Conservation (phyloP, 169 alveolate species). For the Cardiosporidium cionae region DNA sequence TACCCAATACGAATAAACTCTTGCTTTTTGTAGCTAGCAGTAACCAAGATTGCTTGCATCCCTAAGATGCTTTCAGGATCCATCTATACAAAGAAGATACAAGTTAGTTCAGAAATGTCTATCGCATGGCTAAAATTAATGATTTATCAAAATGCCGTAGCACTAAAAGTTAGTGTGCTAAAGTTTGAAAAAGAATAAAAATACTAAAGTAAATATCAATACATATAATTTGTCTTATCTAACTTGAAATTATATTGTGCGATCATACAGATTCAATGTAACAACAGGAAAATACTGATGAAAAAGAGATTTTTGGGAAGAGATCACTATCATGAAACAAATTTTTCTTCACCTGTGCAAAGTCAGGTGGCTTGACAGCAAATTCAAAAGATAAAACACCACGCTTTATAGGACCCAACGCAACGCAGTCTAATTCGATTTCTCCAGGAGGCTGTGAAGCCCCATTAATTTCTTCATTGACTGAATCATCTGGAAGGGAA, state of each 20-base stretch:
- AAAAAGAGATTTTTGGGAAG: too few species aligned
- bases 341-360: conserved; percentile 58
- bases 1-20: conserved; percentile 95
- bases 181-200: too few species aligned
- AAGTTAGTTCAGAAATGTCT: background rate
- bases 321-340: too few species aligned
- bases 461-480: conserved; percentile 58
- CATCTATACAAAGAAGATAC: conserved; percentile 38
- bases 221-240: too few species aligned
- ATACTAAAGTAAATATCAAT: too few species aligned
- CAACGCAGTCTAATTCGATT: conserved; percentile 84
- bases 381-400: conserved; percentile 89
- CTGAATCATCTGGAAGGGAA: conserved; percentile 56
- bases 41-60: conserved; percentile 88
- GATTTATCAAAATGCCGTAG: too few species aligned
- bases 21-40: conserved; percentile 84
- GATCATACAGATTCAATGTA: too few species aligned
- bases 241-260: too few species aligned
- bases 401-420: conserved; percentile 80
- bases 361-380: conserved; percentile 87
- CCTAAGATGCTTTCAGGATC: conserved; percentile 78
- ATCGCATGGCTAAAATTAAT: too few species aligned
- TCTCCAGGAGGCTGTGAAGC: conserved; percentile 43
- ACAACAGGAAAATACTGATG: too few species aligned
- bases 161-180: too few species aligned